phyloP scores from a whole-genome alignment of 345 rosid species.

The Salix udensis region DNA sequence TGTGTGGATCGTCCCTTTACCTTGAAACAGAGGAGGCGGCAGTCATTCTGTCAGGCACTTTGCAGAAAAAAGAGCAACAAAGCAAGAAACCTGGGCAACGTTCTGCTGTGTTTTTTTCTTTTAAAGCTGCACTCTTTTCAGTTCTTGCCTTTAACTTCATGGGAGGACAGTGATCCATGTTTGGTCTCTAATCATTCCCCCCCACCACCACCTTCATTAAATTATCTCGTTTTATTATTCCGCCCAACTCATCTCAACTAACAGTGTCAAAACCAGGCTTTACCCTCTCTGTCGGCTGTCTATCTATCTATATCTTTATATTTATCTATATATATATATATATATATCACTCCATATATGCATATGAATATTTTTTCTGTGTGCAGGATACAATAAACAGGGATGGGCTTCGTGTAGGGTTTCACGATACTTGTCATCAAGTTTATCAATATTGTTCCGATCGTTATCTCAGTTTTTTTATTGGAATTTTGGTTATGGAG shows the following conservation, averaged over 20 bases:
- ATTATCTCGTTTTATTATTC: neutral
- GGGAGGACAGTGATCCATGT: slow-evolving; percentile 3
- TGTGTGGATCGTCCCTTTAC: neutral
- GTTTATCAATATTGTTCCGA: too few species aligned
- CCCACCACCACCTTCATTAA: slow-evolving; percentile 15
- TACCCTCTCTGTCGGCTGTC: too few species aligned
- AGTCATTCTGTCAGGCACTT: slow-evolving; percentile 2
- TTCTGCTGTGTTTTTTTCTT: neutral
- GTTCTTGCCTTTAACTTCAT: neutral
- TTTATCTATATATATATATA: too few species aligned
- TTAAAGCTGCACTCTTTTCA: neutral
- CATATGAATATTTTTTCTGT: too few species aligned
- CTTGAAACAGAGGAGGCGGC: neutral
- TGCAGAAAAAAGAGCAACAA: neutral
- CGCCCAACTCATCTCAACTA: neutral
- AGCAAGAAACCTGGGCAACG: neutral
- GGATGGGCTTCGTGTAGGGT: too few species aligned
- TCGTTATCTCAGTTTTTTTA: accelerated
- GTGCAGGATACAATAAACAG: too few species aligned
- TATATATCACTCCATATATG: too few species aligned
- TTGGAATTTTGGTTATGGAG: too few species aligned
- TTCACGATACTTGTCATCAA: too few species aligned
- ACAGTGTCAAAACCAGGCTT: neutral
- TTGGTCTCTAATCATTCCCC: slow-evolving; percentile 8
- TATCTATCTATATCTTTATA: too few species aligned